These are phyloP conservation scores for Candida ulmi DNA, from an alignment of 805 yeast species.

Conservation along the genomic window DNA sequence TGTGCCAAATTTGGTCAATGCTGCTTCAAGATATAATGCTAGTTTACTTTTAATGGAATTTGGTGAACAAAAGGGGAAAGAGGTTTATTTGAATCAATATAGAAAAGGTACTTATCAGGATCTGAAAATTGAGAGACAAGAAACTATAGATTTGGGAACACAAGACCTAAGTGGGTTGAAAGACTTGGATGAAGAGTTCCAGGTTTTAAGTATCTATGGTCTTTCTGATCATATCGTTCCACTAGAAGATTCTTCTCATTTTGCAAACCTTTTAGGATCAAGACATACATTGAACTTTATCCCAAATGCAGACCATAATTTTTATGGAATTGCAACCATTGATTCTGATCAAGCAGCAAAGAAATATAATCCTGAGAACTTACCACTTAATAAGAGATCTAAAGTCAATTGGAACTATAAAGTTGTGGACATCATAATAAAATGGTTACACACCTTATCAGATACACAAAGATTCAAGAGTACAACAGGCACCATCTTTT, in stretches of 20 bases:
- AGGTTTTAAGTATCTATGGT: slow-evolving; percentile 69
- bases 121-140: slow-evolving; percentile 41
- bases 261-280: slow-evolving; percentile 47
- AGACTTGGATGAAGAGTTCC: slow-evolving; percentile 38
- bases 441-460: slow-evolving; percentile 42
- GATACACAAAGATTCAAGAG: slow-evolving; percentile 49
- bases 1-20: slow-evolving; percentile 66
- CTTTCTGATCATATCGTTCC: slow-evolving; percentile 63
- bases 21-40: slow-evolving; percentile 60
- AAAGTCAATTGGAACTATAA: slow-evolving; percentile 53
- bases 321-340: slow-evolving; percentile 45
- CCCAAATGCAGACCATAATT: slow-evolving; percentile 77
- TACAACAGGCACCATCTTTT: slow-evolving; percentile 29
- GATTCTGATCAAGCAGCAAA: slow-evolving; percentile 25
- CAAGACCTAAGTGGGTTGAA: slow-evolving; percentile 40
- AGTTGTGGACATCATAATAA: slow-evolving; percentile 44
- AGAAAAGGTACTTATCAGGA: slow-evolving; percentile 45
- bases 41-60: slow-evolving; percentile 12
- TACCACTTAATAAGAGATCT: slow-evolving; percentile 41
- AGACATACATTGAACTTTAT: slow-evolving; percentile 57
- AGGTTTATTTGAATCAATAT: slow-evolving; percentile 34
- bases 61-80: slow-evolving; percentile 23
- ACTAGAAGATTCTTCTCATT: slow-evolving; percentile 51
- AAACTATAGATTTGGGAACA: slow-evolving; percentile 43
- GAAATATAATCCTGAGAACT: slow-evolving; percentile 27